phyloP scores from a whole-genome alignment of 768 basidiomycete genomes.

The Xerocomellus chrysenteron region DNA sequence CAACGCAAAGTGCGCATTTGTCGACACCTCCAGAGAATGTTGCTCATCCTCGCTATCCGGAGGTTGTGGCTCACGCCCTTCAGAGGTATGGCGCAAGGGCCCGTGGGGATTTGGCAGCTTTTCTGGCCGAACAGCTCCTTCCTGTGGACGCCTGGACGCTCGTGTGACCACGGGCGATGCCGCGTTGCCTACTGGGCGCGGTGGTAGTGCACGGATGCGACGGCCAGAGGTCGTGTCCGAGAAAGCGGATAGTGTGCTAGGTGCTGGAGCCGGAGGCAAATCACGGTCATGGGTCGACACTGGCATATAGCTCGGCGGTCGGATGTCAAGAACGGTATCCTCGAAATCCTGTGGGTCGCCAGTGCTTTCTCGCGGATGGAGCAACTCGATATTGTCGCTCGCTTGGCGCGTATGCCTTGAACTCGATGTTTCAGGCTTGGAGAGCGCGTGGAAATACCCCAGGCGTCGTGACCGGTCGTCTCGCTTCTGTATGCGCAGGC shows the following conservation, averaged over 20 bases:
- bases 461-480: constrained; percentile 34
- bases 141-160: not conserved
- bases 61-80: not conserved
- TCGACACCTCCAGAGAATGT: constrained; percentile 23
- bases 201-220: constrained; percentile 31
- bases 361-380: constrained; percentile 13
- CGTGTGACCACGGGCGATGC: not conserved
- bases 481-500: constrained; percentile 50
- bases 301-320: constrained; percentile 12
- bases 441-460: constrained; percentile 33
- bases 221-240: constrained; percentile 15
- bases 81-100: not conserved
- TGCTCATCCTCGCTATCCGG: constrained; percentile 17
- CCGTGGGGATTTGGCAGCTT: constrained; percentile 7
- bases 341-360: constrained; percentile 11
- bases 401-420: constrained; percentile 19
- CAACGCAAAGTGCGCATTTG: constrained; percentile 28
- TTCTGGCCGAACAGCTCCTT: not conserved
- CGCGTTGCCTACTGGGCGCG: constrained; percentile 17
- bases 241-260: not conserved
- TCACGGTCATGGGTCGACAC: constrained; percentile 20
- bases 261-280: constrained; percentile 4
- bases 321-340: constrained; percentile 25
- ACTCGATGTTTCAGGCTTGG: constrained; percentile 11
- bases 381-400: constrained; percentile 33